These are phyloP conservation scores for Cyberlindnera maritima DNA, from an alignment of 805 yeast species.

Conservation along the genomic window DNA sequence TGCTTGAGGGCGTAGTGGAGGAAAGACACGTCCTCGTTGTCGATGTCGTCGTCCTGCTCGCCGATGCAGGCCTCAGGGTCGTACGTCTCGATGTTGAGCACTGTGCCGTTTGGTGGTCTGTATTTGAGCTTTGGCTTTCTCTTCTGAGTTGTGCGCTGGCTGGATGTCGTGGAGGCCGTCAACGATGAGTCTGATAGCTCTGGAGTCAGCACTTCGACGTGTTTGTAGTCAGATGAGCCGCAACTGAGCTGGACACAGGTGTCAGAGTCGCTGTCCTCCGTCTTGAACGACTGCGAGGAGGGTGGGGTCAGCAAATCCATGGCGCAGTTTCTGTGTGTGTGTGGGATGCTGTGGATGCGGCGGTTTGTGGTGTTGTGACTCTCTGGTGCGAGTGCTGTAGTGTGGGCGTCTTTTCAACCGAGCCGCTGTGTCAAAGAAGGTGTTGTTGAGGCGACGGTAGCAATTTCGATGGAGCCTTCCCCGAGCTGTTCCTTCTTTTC, in stretches of 20 bases:
- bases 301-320: slow-evolving; percentile 28
- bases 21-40: slow-evolving; percentile 43
- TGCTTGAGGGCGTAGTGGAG: slow-evolving; percentile 50
- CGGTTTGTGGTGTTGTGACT: no score
- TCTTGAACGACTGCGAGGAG: slow-evolving; percentile 22
- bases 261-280: not conserved
- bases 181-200: not conserved
- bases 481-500: not conserved
- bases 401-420: no score
- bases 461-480: no score
- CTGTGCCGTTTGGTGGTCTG: slow-evolving; percentile 46
- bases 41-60: slow-evolving; percentile 33
- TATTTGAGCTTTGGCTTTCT: slow-evolving; percentile 46
- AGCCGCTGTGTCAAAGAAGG: no score
- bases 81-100: slow-evolving; percentile 35
- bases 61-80: slow-evolving; percentile 27
- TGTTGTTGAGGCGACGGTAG: no score
- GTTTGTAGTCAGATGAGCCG: not conserved
- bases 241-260: not conserved
- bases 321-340: not conserved
- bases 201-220: not conserved
- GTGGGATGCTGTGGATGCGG: no score
- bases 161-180: not conserved
- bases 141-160: slow-evolving; percentile 10
- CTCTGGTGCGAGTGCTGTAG: no score